Evolutionary conservation across 1,139 yeast genomes (phyloP), one percentile per base, ranked within the genome.

Genomic region (Sporopachydermia cereana): DNA sequence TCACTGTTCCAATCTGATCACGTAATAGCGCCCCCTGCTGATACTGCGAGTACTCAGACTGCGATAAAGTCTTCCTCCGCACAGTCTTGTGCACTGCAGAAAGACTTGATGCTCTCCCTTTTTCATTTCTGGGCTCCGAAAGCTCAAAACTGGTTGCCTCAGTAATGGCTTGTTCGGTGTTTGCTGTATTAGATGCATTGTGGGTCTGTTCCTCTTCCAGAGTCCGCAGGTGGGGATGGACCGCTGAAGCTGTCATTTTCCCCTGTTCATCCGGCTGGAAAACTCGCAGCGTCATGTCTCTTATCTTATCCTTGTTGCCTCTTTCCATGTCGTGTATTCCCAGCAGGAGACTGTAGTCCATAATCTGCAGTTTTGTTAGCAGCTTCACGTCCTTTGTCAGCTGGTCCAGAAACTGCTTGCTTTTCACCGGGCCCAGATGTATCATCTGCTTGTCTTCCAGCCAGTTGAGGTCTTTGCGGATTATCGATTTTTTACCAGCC

Each of bases 301-400:
- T 59, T 24, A 63, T 58, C 34, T 61, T 56, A 43, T 63, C 71
- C 1, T 69, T 64, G 52, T 77, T 76, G 14, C 83, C 82, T 53
- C 71, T 69, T 44, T 69, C 69, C 47, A 79, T 69, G 58, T 88
- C 93, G 60, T 88, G 96, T 30, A 89, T 72, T 0, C 98, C 99
- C 45, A 93, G 66, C 43, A 93, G 66, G 49, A 93, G 69, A 0
- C 96, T 86, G 62, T 93, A 93, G 61, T 93, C 99, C 99, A 93
- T 93, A 30, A 85, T 89, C 54, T 86, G 86, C 51, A 85, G 67
- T 47, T 73, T 70, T 52, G 85, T 73, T 42, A 93, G 68, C 36
- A 93, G 70, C 45, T 68, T 63, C 16, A 88, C 94, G 59, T 93
- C 99, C 31, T 71, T 68, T 45, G 72, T 77, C 46, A 93, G 65